phyloP scores from a whole-genome alignment of 306 rosid genomes.

The Ochetophila trinervis region DNA sequence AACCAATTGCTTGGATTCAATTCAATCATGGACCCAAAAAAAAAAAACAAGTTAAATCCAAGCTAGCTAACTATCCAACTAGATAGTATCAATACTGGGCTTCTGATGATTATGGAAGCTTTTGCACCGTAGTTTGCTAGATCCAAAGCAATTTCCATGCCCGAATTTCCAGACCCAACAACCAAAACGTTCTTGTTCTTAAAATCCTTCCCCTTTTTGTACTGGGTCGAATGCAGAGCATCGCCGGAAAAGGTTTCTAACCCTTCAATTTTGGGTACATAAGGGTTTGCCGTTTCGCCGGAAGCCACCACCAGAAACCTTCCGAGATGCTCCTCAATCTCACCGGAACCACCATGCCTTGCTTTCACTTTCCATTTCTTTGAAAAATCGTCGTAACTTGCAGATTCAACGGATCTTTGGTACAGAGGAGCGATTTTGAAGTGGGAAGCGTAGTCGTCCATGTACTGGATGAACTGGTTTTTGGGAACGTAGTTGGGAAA shows the following conservation, averaged over 20 bases:
- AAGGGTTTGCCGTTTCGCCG: slow-evolving; percentile 50
- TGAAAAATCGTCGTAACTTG: slow-evolving; percentile 24
- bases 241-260: slow-evolving; percentile 43
- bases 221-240: slow-evolving; percentile 56
- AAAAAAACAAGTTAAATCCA: no score
- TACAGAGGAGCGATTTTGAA: slow-evolving; percentile 49
- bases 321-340: slow-evolving; percentile 39
- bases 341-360: slow-evolving; percentile 2
- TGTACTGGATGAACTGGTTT: slow-evolving; percentile 41
- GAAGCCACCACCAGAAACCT: slow-evolving; percentile 65
- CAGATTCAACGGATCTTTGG: slow-evolving; percentile 38
- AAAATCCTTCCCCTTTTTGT: slow-evolving; percentile 40
- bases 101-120: slow-evolving; percentile 53
- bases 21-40: no score
- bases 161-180: slow-evolving; percentile 80
- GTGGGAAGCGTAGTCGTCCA: slow-evolving; percentile 37
- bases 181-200: slow-evolving; percentile 51
- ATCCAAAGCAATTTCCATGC: slow-evolving; percentile 66
- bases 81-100: slow-evolving; percentile 43
- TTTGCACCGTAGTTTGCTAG: slow-evolving; percentile 49
- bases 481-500: slow-evolving; percentile 50
- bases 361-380: slow-evolving; percentile 50
- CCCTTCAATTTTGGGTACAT: slow-evolving; percentile 48
- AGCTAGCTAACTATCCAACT: no score
- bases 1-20: no score